Percentiles rank a stretch among this genome's conserved stretches.
These are phyloP conservation scores for Nigrograna mackinnonii DNA, from an alignment of 2,329 filamentous ascomycete species.

Conservation along the genomic window DNA sequence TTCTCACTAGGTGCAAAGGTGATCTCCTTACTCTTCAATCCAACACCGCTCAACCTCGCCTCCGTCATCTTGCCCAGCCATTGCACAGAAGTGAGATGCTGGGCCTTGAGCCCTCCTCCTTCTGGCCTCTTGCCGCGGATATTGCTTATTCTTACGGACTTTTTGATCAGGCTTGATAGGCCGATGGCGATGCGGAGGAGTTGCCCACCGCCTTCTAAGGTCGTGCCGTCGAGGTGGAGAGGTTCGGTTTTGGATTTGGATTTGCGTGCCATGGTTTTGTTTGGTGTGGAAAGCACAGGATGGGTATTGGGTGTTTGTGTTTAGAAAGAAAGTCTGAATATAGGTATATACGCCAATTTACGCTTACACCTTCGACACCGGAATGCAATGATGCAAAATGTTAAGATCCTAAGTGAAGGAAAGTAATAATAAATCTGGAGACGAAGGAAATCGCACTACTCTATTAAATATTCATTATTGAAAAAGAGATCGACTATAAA, in stretches of 20 bases:
- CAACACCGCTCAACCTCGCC: slow-evolving; percentile 47
- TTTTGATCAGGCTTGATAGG: slow-evolving; percentile 56
- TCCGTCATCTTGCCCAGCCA: slow-evolving; percentile 56
- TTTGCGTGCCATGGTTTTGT: background rate
- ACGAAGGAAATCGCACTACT: too few relatives aligned
- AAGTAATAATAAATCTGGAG: too few relatives aligned
- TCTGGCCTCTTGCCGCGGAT: slow-evolving; percentile 58
- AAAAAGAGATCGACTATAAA: too few relatives aligned
- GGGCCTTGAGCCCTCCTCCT: slow-evolving; percentile 59
- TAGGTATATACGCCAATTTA: too few relatives aligned
- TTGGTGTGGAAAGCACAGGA: too few relatives aligned
- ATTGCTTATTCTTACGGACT: slow-evolving; percentile 53
- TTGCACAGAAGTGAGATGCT: slow-evolving; percentile 59
- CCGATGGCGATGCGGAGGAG: slow-evolving; percentile 61
- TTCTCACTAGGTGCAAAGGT: slow-evolving; percentile 29
- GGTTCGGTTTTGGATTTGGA: background rate
- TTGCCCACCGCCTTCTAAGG: slow-evolving; percentile 66
- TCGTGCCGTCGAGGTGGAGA: slow-evolving; percentile 55
- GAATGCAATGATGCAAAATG: too few relatives aligned
- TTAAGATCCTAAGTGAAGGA: too few relatives aligned
- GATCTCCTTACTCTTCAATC: slow-evolving; percentile 47
- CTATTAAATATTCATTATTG: too few relatives aligned
- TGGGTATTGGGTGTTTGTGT: background rate
- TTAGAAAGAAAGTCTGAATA: too few relatives aligned
- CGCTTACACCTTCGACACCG: too few relatives aligned